Base-by-base conservation (phyloP, 345 rosid species). In the Pugionium dolabratum region DNA sequence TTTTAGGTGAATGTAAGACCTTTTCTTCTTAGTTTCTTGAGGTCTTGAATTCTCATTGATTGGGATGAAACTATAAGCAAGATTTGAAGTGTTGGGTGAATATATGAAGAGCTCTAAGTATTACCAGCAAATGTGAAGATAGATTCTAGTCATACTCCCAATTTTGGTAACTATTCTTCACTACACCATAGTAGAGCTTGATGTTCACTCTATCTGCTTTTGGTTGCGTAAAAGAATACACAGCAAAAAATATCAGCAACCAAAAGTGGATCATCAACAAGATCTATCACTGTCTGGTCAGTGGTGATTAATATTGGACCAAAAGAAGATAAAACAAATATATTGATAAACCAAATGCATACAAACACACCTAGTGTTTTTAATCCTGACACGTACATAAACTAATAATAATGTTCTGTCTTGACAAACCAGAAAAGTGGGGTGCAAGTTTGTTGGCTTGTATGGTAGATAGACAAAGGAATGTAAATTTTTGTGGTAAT, bases 11-110 rank as follows among this genome's bases (percentile, higher is more conserved):
- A 18, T 18, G 18, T 18, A 18, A 18, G 18, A 18, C 40, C 32
- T 40, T 72, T 50, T 57, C 52, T 57, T 49, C 7, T 28, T 4
- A 11, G 39, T 46, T 18, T 36, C 32, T 40, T 71, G 1, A 31
- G 66, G 62, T 52, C 49, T 66, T 51, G 56, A 62, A 45, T 66
- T 66, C 67, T 66, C 29, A 45, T 59, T 66, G 76, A 72, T 55
- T 72, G 43, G 76, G 44, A 44, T 35, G 61, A 46, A 56, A 48
- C 9, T 43, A 43, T 18, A 44, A 54, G 43, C 60, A 42, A 42
- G 35, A 9, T 51, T n/a, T 3, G 30, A 4, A 42, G 70, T 43
- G 54, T 53, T 53, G 54, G 72, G 58, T 67, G 58, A 64, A 9
- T 47, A 48, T 67, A 48, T 58, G 58, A 67, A 50, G 34, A 58